Base-by-base conservation (phyloP, 768 basidiomycete species). In the Naganishia onofrii region DNA sequence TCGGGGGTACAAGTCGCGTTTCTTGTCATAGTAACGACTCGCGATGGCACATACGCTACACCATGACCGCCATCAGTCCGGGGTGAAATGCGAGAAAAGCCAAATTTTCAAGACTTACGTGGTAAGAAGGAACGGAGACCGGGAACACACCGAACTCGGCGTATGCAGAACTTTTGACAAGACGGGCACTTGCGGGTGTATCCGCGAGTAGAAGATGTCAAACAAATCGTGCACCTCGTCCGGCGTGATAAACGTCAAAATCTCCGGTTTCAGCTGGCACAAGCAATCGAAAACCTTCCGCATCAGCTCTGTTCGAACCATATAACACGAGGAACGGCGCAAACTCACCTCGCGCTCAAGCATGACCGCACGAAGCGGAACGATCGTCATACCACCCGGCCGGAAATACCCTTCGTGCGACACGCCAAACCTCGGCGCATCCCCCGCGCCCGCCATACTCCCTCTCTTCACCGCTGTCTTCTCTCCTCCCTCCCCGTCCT, bases 51-150 rank as follows among this genome's bases (percentile, higher is more conserved):
- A 97, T 72, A 99, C 78, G 17, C 93, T 97, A 51, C 21, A 64
- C 28, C 63, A 60, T 56, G 51, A 28, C 23, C 32, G 12, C 32
- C 32, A 28, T 38, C 15, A 56, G 23, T 23, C 29, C 4, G 19
- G 65, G 12, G 48, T 26, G 12, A 66, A n/a, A 13, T 26, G 28
- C 70, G 36, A 23, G 67, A 69, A 70, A 15, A 38, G 32, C 36
- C 2, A 86, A 88, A 70, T n/a, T n/a, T n/a, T n/a, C 91, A 91
- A 90, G 23, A 75, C 76, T 72, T 55, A 80, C 78, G 93, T 92
- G 21, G 96, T 98, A 67, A 98, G 85, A 56, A 99, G 82, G 82
- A 99, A 97, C 0, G 95, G 95, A 44, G 91, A 93, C 28, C 96
- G 88, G 31, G 91, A 92, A 77, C 94, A 94, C 19, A 97, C 91